Evolutionary conservation across 352 stramenopile species (phyloP), one percentile per base, ranked within the genome.

Genomic region (Globisporangium barbulae): DNA sequence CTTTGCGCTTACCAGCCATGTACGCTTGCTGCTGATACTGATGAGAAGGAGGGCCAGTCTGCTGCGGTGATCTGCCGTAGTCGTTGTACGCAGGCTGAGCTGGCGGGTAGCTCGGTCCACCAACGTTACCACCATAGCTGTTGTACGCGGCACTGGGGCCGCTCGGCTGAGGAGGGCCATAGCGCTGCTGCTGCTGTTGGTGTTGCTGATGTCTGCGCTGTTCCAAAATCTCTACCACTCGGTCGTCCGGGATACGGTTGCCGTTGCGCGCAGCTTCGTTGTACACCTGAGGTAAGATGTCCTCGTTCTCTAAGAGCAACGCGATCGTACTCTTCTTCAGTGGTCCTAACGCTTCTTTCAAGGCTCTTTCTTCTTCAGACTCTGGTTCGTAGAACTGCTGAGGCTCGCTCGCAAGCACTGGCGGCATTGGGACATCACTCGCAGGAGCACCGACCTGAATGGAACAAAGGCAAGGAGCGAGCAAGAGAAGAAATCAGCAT

Each of bases 161-260:
- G 39, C 63, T 64, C 61, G 71, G 64, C 63, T 71, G 68, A 31
- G 70, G 71, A 30, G 67, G 60, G 60, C 69, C 65, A 47, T 56
- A 61, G 49, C 63, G 74, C 28, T 72, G 69, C 53, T 63, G 25
- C 25, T 28, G 25, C 39, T 72, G 57, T 53, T 72, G 69, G 31
- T 60, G 76, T 31, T 68, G 70, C 39, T 72, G 75, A 33, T 81
- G 81, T 50, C 73, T 72, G 57, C 83, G 83, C 45, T 79, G 74
- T 56, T 90, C 80, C 60, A 95, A 69, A 59, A 95, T 90, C 69
- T 95, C 84, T 50, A 87, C 67, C 48, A 95, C 83, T 47, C 86
- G 86, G 13, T 70, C 74, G 63, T 95, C 86, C 3, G 83, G 64
- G 59, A 95, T 93, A 44, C 72, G 75, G 61, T 91, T 90, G 52